These are phyloP conservation scores for Magnolia officinalis DNA, from an alignment of 164 flowering plant genomes.

Conservation along the genomic window DNA sequence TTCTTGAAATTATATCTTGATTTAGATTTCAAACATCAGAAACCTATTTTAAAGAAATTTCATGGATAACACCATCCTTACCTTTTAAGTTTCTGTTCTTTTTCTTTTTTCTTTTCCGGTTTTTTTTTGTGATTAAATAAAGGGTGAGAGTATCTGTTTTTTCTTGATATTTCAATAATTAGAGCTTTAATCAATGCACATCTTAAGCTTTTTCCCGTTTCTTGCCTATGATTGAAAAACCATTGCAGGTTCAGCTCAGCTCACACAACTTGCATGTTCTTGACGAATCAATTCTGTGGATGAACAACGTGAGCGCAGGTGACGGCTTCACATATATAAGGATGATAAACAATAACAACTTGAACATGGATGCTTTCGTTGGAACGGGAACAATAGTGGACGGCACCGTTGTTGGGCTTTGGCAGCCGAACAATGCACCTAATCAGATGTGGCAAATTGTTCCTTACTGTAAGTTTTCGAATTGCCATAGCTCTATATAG, in stretches of 20 bases:
- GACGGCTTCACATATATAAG: conserved; percentile 50
- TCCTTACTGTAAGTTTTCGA: conserved; percentile 47
- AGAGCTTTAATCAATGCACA: neutral
- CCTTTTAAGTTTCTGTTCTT: neutral
- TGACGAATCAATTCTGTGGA: conserved; percentile 64
- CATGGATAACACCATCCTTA: neutral
- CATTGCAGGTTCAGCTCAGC: conserved; percentile 50
- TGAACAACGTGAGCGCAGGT: conserved; percentile 52
- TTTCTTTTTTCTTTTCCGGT: no score
- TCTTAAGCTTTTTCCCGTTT: neutral
- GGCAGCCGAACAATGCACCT: conserved; percentile 52
- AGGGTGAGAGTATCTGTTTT: no score
- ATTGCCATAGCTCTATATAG: neutral
- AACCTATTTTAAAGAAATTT: neutral
- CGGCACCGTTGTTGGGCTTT: conserved; percentile 1
- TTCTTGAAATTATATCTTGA: no score
- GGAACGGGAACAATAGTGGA: conserved; percentile 4
- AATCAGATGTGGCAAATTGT: conserved; percentile 69
- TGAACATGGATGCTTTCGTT: conserved; percentile 62
- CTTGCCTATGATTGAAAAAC: neutral
- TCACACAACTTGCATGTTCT: conserved; percentile 36
- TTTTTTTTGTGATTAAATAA: no score
- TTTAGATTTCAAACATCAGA: neutral
- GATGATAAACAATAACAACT: conserved; percentile 58
- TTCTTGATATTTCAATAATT: no score